These are phyloP conservation scores for Phytopythium oedochilum DNA, from an alignment of 352 stramenopile species.

Conservation along the genomic window DNA sequence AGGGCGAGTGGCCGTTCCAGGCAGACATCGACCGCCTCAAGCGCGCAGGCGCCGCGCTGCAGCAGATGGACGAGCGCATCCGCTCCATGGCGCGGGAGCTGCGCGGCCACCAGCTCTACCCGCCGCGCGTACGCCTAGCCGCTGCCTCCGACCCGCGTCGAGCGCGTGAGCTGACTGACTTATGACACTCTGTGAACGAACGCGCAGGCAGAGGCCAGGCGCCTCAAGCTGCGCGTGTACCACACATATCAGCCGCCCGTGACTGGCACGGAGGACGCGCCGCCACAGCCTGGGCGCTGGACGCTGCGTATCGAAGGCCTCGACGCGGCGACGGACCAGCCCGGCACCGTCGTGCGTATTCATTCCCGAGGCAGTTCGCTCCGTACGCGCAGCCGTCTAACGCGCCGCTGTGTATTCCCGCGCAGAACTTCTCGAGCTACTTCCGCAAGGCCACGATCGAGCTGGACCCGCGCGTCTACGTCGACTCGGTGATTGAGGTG, in stretches of 20 bases:
- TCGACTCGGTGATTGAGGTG: conserved; percentile 65
- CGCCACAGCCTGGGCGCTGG: conserved; percentile 37
- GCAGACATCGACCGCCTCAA: conserved; percentile 52
- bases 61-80: conserved; percentile 40
- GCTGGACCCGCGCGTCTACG: conserved; percentile 61
- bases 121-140: conserved; percentile 16
- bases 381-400: background rate
- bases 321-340: conserved; percentile 22
- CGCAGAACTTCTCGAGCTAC: conserved; percentile 71
- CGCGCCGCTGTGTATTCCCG: background rate
- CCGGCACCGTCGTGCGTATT: conserved; percentile 33
- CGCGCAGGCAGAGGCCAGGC: conserved; percentile 44
- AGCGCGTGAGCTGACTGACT: too few relatives aligned
- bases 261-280: conserved; percentile 21
- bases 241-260: conserved; percentile 56
- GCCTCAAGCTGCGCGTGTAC: conserved; percentile 50
- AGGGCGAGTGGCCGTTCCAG: conserved; percentile 49
- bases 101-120: conserved; percentile 55
- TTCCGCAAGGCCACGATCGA: conserved; percentile 76
- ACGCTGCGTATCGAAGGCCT: conserved; percentile 61
- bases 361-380: too few relatives aligned
- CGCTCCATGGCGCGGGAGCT: conserved; percentile 47
- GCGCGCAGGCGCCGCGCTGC: conserved; percentile 35
- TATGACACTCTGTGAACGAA: too few relatives aligned
- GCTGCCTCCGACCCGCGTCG: too few relatives aligned